Evolutionary conservation across 2,329 filamentous ascomycete genomes (phyloP), one percentile per base, ranked within the genome.

Genomic region (Aspergillus sp.): DNA sequence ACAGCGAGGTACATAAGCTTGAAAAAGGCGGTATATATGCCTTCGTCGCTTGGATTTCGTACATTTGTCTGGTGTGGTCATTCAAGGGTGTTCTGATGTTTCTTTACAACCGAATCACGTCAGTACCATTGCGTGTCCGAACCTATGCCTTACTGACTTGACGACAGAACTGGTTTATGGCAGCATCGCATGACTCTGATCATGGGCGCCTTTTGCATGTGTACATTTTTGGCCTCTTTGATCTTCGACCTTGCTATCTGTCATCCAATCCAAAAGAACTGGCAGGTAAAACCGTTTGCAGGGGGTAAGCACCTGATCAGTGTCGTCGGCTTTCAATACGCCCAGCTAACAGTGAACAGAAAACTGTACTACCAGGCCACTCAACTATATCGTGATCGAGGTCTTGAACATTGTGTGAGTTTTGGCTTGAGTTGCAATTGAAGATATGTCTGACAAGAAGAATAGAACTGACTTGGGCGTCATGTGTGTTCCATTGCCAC

Each of bases 281-380:
- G 54, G 55, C 55, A 58, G 38, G 30, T 58, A 12, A 55, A 56
- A 38, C 55, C 55, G 4, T 55, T 53, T 32, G 47, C 53, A 4
- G 53, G 53, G 22, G 48, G 53, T 55, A 39, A 42, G 43, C 19
- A 19, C 4, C 9, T 13, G 3, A 15, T 4, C 5, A 10, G 22
- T 9, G 15, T 4, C 15, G 13, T 7, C 30, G 22, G n/a, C 3
- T 19, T n/a, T 10, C 2, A 20, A 12, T 3, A 23, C 25, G n/a
- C 7, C n/a, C 44, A 42, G 35, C 41, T 50, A 30, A 49, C 22
- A 13, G n/a, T 3, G 0, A n/a, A 30, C 9, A 55, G 54, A 57
- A 30, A 49, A 52, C 32, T 55, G 54, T 44, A 55, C 53, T 3
- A 30, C 55, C n/a, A 53, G 53, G 2, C 49, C 49, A 15, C 22